phyloP scores from a whole-genome alignment of 805 yeast species.

The Yarrowia sp. region DNA sequence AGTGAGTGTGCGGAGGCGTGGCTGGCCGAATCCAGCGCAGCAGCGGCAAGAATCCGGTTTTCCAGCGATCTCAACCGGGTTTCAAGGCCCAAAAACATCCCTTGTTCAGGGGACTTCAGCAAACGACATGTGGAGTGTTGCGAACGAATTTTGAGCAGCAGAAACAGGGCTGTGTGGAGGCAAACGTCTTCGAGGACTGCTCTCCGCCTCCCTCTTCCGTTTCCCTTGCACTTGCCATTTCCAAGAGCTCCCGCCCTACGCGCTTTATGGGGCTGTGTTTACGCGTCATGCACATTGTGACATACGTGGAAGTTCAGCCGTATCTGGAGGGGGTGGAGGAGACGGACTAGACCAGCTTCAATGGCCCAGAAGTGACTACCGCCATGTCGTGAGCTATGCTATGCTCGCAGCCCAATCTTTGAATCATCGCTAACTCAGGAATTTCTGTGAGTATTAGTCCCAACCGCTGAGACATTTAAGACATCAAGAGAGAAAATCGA shows the following conservation, averaged over 20 bases:
- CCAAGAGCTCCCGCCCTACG: neutral
- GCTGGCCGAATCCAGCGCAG: neutral
- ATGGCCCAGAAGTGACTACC: too few species aligned
- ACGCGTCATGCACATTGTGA: conserved; percentile 34
- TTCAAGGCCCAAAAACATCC: neutral
- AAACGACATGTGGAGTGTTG: too few species aligned
- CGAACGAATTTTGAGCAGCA: too few species aligned
- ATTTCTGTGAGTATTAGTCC: conserved; percentile 38
- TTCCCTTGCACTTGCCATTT: neutral
- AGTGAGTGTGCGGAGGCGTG: conserved; percentile 12
- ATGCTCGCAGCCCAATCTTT: neutral
- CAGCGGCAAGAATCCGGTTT: neutral
- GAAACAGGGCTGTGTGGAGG: too few species aligned
- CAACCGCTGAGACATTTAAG: conserved; percentile 33
- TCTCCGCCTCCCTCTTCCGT: neutral
- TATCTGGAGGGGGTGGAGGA: too few species aligned
- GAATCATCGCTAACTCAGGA: conserved; percentile 39
- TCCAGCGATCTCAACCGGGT: too few species aligned
- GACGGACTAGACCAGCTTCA: too few species aligned
- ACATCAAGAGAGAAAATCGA: neutral
- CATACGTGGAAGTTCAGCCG: conserved; percentile 28
- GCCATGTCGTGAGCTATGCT: neutral
- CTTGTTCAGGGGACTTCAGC: conserved; percentile 6
- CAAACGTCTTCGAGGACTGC: too few species aligned
- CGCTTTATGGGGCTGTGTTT: conserved; percentile 26